A percentile compares a stretch with the other conserved stretches of the same genome.
phyloP scores from a whole-genome alignment of 805 yeast genomes.

The Hanseniaspora hatyaiensis region DNA sequence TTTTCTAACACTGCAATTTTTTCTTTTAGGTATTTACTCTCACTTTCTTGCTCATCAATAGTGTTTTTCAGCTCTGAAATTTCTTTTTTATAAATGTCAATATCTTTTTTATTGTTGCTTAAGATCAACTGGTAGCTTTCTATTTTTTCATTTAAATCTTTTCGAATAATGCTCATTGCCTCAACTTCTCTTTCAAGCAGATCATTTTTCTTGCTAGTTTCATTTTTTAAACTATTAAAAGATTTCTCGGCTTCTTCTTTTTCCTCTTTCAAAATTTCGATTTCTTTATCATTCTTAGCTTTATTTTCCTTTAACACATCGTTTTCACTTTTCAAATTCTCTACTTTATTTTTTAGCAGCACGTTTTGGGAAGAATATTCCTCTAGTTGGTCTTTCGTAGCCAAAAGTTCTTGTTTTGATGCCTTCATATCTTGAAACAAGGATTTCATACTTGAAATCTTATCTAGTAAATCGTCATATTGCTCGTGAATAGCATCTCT shows the following conservation, averaged over 20 bases:
- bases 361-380: constrained; percentile 37
- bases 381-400: constrained; percentile 39
- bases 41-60: constrained; percentile 16
- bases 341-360: constrained; percentile 30
- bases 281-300: too few relatives aligned
- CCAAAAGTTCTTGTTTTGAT: constrained; percentile 50
- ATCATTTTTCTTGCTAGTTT: constrained; percentile 27
- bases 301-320: constrained; percentile 35
- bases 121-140: constrained; percentile 34
- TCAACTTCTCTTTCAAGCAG: constrained; percentile 34
- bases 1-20: constrained; percentile 8
- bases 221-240: constrained; percentile 31
- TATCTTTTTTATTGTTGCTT: constrained; percentile 29
- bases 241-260: constrained; percentile 39
- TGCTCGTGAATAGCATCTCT: constrained; percentile 47
- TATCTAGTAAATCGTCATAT: constrained; percentile 49
- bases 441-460: constrained; percentile 61
- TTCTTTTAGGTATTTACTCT: constrained; percentile 11
- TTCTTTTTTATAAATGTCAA: constrained; percentile 29
- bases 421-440: constrained; percentile 65
- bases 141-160: constrained; percentile 23
- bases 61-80: constrained; percentile 29
- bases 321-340: constrained; percentile 27
- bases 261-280: constrained; percentile 40
- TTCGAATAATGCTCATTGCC: constrained; percentile 17